A percentile compares a stretch with the other conserved stretches of the same genome.
Conservation (phyloP, 1,284 basidiomycete genomes). For the Taiwanofungus camphoratus region DNA sequence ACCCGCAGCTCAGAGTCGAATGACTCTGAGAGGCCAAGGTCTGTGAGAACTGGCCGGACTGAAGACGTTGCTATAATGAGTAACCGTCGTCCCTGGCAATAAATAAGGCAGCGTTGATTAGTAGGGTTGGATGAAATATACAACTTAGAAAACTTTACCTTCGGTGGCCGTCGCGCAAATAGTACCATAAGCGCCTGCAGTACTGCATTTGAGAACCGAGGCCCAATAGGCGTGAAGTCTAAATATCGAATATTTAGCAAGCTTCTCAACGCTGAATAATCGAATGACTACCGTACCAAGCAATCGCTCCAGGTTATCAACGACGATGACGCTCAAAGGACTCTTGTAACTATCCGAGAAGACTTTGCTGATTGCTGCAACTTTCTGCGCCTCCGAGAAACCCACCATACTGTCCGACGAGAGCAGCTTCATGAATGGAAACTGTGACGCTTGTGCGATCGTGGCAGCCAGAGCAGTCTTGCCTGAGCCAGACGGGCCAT, state of each 20-base stretch:
- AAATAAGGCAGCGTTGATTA: constrained; percentile 14
- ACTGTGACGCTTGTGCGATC: constrained; percentile 89
- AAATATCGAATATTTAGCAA: constrained; percentile 2
- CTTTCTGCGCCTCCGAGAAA: constrained; percentile 87
- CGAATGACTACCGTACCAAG: constrained; percentile 52
- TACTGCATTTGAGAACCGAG: constrained; percentile 92
- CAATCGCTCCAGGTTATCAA: constrained; percentile 91
- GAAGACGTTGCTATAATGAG: constrained; percentile 93
- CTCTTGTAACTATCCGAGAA: constrained; percentile 98
- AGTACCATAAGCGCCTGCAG: constrained; percentile 91
- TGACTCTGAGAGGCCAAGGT: constrained; percentile 84
- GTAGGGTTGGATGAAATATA: neutral
- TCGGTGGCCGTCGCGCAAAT: constrained; percentile 87
- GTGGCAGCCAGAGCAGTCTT: constrained; percentile 96
- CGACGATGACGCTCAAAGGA: constrained; percentile 92
- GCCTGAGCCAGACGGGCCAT: constrained; percentile 88
- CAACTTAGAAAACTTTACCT: constrained; percentile 49
- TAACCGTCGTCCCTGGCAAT: constrained; percentile 78
- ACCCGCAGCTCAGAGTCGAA: constrained; percentile 91
- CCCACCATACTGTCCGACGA: constrained; percentile 98
- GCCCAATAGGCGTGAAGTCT: constrained; percentile 99
- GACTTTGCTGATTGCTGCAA: constrained; percentile 88
- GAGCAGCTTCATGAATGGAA: constrained; percentile 98
- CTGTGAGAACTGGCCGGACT: constrained; percentile 79
- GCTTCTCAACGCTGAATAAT: neutral